These are phyloP conservation scores for Scheffersomyces insectosa DNA, from an alignment of 1,139 yeast species.

Conservation along the genomic window DNA sequence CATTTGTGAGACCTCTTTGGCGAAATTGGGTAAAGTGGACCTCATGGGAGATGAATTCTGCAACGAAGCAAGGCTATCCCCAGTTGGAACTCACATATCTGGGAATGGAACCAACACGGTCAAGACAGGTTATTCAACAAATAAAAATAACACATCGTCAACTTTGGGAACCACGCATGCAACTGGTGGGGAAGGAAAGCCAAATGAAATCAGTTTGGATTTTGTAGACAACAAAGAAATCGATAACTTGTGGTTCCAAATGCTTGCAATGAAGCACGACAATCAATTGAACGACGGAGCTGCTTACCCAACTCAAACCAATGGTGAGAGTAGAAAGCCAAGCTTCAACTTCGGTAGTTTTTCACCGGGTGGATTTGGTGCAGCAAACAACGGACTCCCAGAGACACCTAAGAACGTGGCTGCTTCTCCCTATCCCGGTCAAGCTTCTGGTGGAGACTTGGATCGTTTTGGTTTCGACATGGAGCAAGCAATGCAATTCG, in stretches of 20 bases:
- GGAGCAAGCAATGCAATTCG: constrained; percentile 19
- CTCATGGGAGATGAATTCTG: not conserved
- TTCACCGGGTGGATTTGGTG: not conserved
- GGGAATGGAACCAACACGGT: not conserved
- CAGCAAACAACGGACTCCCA: not conserved
- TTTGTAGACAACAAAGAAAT: constrained; percentile 29
- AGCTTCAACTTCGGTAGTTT: not conserved
- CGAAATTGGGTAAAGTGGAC: not conserved
- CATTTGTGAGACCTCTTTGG: not conserved
- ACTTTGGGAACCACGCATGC: not conserved
- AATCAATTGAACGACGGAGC: not conserved
- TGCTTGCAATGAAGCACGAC: constrained; percentile 31
- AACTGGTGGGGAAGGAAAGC: not conserved
- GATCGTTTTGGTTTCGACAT: constrained; percentile 14
- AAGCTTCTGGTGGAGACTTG: constrained; percentile 3
- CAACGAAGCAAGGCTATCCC: not conserved
- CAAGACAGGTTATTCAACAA: not conserved
- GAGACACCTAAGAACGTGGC: not conserved
- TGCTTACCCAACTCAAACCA: not conserved
- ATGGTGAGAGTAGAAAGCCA: not conserved
- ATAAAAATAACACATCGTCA: constrained; percentile 5
- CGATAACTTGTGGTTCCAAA: constrained; percentile 40
- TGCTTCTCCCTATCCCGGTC: constrained; percentile 1
- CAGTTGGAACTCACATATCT: not conserved
- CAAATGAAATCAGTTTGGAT: constrained; percentile 6